A percentile compares a stretch with the other conserved stretches of the same genome.
phyloP scores from a whole-genome alignment of 2,329 filamentous ascomycete species.

The Pseudogymnoascus sp. region DNA sequence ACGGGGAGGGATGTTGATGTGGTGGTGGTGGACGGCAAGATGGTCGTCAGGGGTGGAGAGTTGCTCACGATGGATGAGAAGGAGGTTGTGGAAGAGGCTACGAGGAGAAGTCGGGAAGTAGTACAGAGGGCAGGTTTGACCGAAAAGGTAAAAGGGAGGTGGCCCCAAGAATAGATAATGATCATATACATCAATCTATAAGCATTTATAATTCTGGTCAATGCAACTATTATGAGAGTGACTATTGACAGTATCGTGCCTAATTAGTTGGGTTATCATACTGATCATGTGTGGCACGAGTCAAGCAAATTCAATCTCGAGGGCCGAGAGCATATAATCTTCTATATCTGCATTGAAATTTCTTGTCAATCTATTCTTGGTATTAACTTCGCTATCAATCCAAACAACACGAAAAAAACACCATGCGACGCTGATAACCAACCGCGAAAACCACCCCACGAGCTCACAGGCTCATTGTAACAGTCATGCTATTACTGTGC shows the following conservation, averaged over 20 bases:
- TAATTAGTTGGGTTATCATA: too few relatives aligned
- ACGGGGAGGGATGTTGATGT: conserved; percentile 38
- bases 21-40: conserved; percentile 37
- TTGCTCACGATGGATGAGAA: conserved; percentile 35
- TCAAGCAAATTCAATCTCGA: too few relatives aligned
- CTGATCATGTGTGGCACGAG: too few relatives aligned
- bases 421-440: conserved; percentile 13
- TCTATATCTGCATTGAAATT: background rate
- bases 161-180: conserved; percentile 28
- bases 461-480: conserved; percentile 62
- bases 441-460: background rate
- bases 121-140: conserved; percentile 33
- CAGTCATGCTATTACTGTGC: conserved; percentile 83
- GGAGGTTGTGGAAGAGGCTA: conserved; percentile 33
- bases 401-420: background rate
- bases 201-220: background rate
- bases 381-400: conserved; percentile 1
- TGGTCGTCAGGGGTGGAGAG: conserved; percentile 31
- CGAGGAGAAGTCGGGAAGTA: conserved; percentile 30
- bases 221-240: background rate
- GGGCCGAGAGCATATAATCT: background rate
- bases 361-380: background rate
- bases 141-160: conserved; percentile 30
- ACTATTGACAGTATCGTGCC: too few relatives aligned
- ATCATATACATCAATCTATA: background rate